A percentile compares a stretch with the other conserved stretches of the same genome.
phyloP scores from a whole-genome alignment of 495 filamentous ascomycete species.

The Penicillium subrubescens region DNA sequence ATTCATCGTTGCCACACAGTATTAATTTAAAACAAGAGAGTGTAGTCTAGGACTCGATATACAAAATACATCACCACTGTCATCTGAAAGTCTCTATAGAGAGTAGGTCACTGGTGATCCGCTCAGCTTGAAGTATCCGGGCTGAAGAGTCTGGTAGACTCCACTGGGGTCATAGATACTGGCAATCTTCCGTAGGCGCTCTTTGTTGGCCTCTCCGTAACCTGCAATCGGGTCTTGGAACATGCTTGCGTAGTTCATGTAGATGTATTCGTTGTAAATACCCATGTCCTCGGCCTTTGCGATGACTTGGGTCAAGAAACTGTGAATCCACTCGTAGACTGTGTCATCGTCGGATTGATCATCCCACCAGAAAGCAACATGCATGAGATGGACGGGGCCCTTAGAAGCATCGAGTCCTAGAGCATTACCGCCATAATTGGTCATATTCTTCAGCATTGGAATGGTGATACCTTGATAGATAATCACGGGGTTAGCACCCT shows the following conservation, averaged over 20 bases:
- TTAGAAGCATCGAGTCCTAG: conserved; percentile 48
- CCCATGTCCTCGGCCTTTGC: conserved; percentile 44
- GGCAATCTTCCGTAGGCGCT: conserved; percentile 34
- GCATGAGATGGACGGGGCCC: conserved; percentile 42
- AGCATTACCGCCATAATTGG: conserved; percentile 52
- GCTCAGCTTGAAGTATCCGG: conserved; percentile 45
- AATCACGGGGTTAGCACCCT: conserved; percentile 44
- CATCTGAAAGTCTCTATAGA: background rate
- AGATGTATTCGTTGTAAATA: conserved; percentile 55
- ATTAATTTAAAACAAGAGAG: background rate
- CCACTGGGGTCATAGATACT: conserved; percentile 39
- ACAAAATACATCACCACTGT: background rate
- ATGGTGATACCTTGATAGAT: conserved; percentile 52
- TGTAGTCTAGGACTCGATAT: background rate
- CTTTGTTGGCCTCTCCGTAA: conserved; percentile 39
- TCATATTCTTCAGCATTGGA: conserved; percentile 39
- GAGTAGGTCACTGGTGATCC: conserved; percentile 20
- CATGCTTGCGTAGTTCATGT: conserved; percentile 54
- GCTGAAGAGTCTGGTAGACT: conserved; percentile 42
- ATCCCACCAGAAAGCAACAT: conserved; percentile 39
- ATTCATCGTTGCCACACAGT: no score
- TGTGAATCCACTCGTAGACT: conserved; percentile 23
- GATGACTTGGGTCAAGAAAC: conserved; percentile 20
- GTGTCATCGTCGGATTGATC: conserved; percentile 35
- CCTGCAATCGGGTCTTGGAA: conserved; percentile 42